A percentile compares a stretch with the other conserved stretches of the same genome.
These are phyloP conservation scores for Hansfordia pulvinata DNA, from an alignment of 2,329 filamentous ascomycete species.

Conservation along the genomic window DNA sequence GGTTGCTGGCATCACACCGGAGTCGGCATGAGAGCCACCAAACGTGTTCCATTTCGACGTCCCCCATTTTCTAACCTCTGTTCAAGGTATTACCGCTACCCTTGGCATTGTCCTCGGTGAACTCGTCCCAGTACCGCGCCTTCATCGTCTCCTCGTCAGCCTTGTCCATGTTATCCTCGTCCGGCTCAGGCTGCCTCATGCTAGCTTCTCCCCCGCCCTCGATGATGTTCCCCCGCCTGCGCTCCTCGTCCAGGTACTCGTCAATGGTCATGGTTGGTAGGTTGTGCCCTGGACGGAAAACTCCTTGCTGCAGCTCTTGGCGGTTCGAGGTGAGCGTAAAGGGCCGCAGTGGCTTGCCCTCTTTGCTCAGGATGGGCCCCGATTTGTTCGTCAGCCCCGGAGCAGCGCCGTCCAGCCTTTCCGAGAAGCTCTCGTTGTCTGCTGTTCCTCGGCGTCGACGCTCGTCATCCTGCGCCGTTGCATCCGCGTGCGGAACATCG, in stretches of 20 bases:
- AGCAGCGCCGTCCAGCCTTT: constrained; percentile 58
- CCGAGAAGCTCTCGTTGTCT: constrained; percentile 44
- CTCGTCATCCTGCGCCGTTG: constrained; percentile 30
- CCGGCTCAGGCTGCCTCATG: constrained; percentile 52
- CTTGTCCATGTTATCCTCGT: constrained; percentile 84
- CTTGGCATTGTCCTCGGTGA: constrained; percentile 75
- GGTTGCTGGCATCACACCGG: too few species aligned
- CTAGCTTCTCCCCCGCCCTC: constrained; percentile 77
- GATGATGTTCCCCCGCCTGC: constrained; percentile 71
- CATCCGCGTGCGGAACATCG: constrained; percentile 25
- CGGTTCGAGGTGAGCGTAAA: constrained; percentile 76
- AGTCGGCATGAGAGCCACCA: too few species aligned
- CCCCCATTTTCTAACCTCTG: constrained; percentile 51
- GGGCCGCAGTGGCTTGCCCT: constrained; percentile 77
- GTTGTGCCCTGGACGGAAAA: constrained; percentile 86
- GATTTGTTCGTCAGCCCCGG: too few species aligned
- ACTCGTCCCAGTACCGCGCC: constrained; percentile 91
- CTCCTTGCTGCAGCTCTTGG: constrained; percentile 61
- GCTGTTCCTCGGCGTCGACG: constrained; percentile 21
- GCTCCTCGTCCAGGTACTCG: constrained; percentile 91
- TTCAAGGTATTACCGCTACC: constrained; percentile 76
- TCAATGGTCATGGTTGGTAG: constrained; percentile 96
- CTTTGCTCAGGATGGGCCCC: constrained; percentile 62
- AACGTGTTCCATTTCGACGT: too few species aligned
- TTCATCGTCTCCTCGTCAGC: constrained; percentile 87